Conservation (phyloP, 2,329 filamentous ascomycete genomes). For the Fusarium albosuccineum region DNA sequence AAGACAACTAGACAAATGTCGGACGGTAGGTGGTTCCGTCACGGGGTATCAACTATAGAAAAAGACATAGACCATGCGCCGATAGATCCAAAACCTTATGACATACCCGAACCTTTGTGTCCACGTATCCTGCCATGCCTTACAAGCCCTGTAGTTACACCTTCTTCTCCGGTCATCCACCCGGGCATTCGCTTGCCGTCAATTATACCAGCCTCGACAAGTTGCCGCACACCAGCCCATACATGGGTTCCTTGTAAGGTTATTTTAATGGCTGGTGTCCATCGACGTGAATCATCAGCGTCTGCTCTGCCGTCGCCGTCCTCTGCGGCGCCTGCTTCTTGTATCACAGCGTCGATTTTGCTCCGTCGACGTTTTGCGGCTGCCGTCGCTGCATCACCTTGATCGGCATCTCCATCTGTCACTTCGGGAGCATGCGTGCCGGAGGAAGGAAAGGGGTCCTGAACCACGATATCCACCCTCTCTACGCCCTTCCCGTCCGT, state of each 20-base stretch:
- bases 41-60: slow-evolving; percentile 50
- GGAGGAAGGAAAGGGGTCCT: slow-evolving; percentile 66
- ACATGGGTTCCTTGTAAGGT: slow-evolving; percentile 82
- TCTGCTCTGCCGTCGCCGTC: slow-evolving; percentile 45
- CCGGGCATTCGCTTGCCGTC: slow-evolving; percentile 85
- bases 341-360: slow-evolving; percentile 53
- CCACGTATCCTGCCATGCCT: slow-evolving; percentile 74
- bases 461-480: slow-evolving; percentile 69
- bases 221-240: slow-evolving; percentile 81
- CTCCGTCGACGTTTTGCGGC: slow-evolving; percentile 45
- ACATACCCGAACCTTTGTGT: slow-evolving; percentile 68
- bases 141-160: slow-evolving; percentile 79
- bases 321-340: slow-evolving; percentile 44
- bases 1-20: slow-evolving; percentile 48
- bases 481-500: slow-evolving; percentile 73
- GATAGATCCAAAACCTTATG: slow-evolving; percentile 38
- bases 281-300: slow-evolving; percentile 44
- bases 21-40: slow-evolving; percentile 20
- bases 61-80: slow-evolving; percentile 44
- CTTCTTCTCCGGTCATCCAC: slow-evolving; percentile 92
- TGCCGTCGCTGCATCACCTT: slow-evolving; percentile 20
- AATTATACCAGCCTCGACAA: slow-evolving; percentile 82
- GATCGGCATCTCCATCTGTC: slow-evolving; percentile 31
- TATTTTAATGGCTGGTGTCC: slow-evolving; percentile 64
- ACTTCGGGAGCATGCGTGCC: slow-evolving; percentile 41